A percentile compares a stretch with the other conserved stretches of the same genome.
phyloP scores from a whole-genome alignment of 495 filamentous ascomycete species.

The Penicillium simplicissimum region DNA sequence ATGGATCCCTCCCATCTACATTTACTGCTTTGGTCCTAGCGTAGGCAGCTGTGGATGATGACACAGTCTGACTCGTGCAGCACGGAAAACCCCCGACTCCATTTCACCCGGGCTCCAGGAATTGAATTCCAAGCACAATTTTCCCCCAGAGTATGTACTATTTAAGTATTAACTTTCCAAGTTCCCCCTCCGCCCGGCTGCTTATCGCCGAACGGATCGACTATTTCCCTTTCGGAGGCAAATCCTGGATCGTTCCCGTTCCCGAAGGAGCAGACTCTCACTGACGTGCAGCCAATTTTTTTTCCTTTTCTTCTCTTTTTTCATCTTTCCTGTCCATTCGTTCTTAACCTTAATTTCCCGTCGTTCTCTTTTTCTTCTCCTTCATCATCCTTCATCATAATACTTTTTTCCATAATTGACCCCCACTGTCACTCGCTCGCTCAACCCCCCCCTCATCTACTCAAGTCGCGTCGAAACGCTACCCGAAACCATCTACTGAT shows the following conservation, averaged over 20 bases:
- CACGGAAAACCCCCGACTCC: not conserved
- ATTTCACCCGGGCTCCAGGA: not conserved
- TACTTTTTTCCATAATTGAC: not conserved
- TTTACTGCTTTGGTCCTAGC: not conserved
- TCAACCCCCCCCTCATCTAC: conserved; percentile 5
- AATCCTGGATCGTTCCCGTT: conserved; percentile 12
- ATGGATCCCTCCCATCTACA: not conserved
- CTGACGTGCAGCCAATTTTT: not conserved
- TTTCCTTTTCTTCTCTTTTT: conserved; percentile 4
- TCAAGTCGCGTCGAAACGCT: conserved; percentile 5
- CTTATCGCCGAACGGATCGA: conserved; percentile 20
- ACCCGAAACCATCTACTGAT: conserved; percentile 13
- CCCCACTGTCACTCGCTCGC: conserved; percentile 1
- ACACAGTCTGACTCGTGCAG: not conserved
- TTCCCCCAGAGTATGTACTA: no score
- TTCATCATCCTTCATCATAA: not conserved
- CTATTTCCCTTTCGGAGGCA: conserved; percentile 16
- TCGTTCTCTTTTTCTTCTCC: conserved; percentile 7
- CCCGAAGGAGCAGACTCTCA: not conserved
- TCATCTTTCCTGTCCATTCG: conserved; percentile 4
- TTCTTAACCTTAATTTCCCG: conserved; percentile 5
- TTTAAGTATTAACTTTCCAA: no score
- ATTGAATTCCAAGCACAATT: no score
- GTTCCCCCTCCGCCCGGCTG: conserved; percentile 3
- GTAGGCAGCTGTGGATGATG: not conserved